Conservation (phyloP, 1,284 basidiomycete species). For the Fomes fomentarius region DNA sequence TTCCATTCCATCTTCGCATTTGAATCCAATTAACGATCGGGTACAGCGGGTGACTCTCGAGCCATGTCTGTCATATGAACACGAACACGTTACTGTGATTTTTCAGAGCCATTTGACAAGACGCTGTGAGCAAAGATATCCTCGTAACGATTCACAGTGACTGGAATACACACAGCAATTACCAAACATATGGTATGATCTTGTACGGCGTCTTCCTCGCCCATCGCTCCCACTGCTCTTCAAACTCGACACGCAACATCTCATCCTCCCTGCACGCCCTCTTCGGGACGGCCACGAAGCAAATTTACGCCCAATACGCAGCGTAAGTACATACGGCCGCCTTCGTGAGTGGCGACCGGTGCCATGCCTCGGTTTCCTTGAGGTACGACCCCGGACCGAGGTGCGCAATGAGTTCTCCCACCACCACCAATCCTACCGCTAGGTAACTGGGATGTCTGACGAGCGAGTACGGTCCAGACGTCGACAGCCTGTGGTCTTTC, state of each 20-base stretch:
- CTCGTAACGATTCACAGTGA: neutral
- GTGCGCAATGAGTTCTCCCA: neutral
- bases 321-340: neutral
- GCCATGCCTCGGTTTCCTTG: neutral
- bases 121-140: neutral
- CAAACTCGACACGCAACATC: conserved; percentile 3
- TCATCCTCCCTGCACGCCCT: neutral
- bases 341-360: neutral
- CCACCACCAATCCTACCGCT: neutral
- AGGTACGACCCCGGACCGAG: neutral
- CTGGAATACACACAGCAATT: neutral
- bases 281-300: neutral
- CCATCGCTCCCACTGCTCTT: conserved; percentile 6
- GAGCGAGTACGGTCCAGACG: conserved; percentile 12
- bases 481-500: conserved; percentile 12
- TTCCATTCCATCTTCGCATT: no score
- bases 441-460: conserved; percentile 16
- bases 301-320: neutral
- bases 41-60: no score
- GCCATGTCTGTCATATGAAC: no score
- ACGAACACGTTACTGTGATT: no score
- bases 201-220: conserved; percentile 3
- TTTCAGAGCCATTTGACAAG: neutral
- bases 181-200: conserved; percentile 6
- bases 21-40: neutral